Evolutionary conservation across 306 rosid species (phyloP), one percentile per base, ranked within the genome.

Genomic region (Datisca glomerata): DNA sequence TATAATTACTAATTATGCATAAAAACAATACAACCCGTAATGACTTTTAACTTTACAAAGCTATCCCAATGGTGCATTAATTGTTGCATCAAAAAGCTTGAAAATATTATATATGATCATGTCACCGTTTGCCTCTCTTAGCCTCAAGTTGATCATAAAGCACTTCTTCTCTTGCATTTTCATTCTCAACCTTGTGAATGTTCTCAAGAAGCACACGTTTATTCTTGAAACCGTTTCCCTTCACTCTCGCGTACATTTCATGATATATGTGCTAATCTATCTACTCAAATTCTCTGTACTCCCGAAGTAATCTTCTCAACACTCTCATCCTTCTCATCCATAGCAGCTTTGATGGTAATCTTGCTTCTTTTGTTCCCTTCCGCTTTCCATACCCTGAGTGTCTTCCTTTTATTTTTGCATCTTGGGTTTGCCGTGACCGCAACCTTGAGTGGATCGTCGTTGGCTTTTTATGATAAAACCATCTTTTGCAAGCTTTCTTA

Each of bases 311-410:
- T 9, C 57, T 18, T 34, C 64, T 43, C 44, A 58, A 37, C 33
- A 49, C 45, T 22, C 64, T 58, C 23, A 21, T 32, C 45, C 44
- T 49, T 18, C 50, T 40, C 64, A 58, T 41, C 64, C 64, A 58
- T 37, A 49, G 13, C 37, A 24, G 23, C 44, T 58, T 49, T 24
- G 23, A 16, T 7, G 64, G 64, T 11, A 41, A 22, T 44, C 64
- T 58, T 9, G 57, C 64, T 41, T 58, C 57, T 18, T 41, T 58
- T 8, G 56, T 58, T 17, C 64, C 64, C 18, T 44, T 58, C 20
- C 64, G 56, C 21, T 58, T 58, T 31, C 64, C 64, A 24, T 48
- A 4, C 15, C 64, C 64, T 7, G 57, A 58, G 25, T 58, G 56
- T 23, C 37, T 44, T 8, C 64, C 64, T 41, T 47, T 41, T 1